Conservation (phyloP, 1,284 basidiomycete species). For the Ceratobasidium sp. region DNA sequence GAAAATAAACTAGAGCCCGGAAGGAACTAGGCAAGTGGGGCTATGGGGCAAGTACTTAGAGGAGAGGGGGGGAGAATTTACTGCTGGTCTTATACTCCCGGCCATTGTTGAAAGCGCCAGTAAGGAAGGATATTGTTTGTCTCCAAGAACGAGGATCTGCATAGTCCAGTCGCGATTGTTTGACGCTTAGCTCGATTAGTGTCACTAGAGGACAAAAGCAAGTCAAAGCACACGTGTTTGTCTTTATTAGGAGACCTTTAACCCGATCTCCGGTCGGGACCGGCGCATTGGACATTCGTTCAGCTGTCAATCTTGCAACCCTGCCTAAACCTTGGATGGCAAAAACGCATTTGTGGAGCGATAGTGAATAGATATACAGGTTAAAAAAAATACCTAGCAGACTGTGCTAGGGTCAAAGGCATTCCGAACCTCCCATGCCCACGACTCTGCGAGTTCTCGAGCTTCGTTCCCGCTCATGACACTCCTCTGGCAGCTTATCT, state of each 20-base stretch:
- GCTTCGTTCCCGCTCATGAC: slow-evolving; percentile 14
- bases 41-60: neutral
- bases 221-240: slow-evolving; percentile 9
- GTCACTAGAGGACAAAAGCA: slow-evolving; percentile 32
- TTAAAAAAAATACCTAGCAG: neutral
- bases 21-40: slow-evolving; percentile 18
- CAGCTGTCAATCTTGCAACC: neutral
- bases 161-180: slow-evolving; percentile 26
- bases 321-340: slow-evolving; percentile 8
- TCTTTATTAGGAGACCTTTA: slow-evolving; percentile 10
- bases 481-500: slow-evolving; percentile 25
- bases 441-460: slow-evolving; percentile 28
- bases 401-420: slow-evolving; percentile 8
- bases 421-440: slow-evolving; percentile 24
- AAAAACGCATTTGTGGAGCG: slow-evolving; percentile 1
- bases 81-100: slow-evolving; percentile 15
- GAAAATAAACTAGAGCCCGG: slow-evolving; percentile 3
- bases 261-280: slow-evolving; percentile 10
- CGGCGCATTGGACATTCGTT: neutral
- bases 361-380: slow-evolving; percentile 1
- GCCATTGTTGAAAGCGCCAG: slow-evolving; percentile 25
- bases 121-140: slow-evolving; percentile 3
- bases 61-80: neutral
- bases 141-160: neutral
- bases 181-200: slow-evolving; percentile 22